phyloP scores from a whole-genome alignment of 495 filamentous ascomycete genomes.

The Aspergillus avenaceus region DNA sequence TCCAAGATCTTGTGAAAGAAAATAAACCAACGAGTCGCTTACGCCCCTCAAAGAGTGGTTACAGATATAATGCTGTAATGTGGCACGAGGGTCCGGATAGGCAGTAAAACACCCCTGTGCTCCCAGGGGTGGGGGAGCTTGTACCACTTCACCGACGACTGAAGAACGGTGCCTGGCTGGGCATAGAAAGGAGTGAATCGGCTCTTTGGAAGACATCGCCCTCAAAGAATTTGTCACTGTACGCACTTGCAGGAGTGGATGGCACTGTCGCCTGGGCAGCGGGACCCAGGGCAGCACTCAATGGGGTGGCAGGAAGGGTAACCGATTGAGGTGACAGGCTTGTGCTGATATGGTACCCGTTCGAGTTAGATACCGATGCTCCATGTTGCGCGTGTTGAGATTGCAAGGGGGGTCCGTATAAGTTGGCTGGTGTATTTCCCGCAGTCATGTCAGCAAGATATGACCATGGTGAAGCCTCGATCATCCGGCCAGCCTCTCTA shows the following conservation, averaged over 20 bases:
- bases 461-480: slow-evolving; percentile 75
- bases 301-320: slow-evolving; percentile 59
- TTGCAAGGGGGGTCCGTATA: slow-evolving; percentile 41
- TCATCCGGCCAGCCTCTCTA: slow-evolving; percentile 68
- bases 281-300: slow-evolving; percentile 81
- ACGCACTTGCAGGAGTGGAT: slow-evolving; percentile 68
- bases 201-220: slow-evolving; percentile 73
- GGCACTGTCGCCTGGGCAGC: slow-evolving; percentile 88
- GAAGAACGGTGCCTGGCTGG: slow-evolving; percentile 40
- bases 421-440: slow-evolving; percentile 20
- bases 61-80: not conserved
- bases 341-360: slow-evolving; percentile 26
- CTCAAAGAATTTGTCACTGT: slow-evolving; percentile 58
- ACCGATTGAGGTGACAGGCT: slow-evolving; percentile 38
- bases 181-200: slow-evolving; percentile 63
- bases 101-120: not conserved
- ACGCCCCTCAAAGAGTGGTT: not conserved
- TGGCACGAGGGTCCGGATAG: not conserved
- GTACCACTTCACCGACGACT: slow-evolving; percentile 26
- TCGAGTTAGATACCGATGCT: slow-evolving; percentile 26
- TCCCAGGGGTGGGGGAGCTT: not conserved
- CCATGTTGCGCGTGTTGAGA: slow-evolving; percentile 31
- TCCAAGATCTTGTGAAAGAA: not conserved
- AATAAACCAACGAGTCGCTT: not conserved
- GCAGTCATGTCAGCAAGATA: slow-evolving; percentile 42